These are phyloP conservation scores for Nicotiana attenuata DNA, from an alignment of 257 asterid genomes.

Conservation along the genomic window DNA sequence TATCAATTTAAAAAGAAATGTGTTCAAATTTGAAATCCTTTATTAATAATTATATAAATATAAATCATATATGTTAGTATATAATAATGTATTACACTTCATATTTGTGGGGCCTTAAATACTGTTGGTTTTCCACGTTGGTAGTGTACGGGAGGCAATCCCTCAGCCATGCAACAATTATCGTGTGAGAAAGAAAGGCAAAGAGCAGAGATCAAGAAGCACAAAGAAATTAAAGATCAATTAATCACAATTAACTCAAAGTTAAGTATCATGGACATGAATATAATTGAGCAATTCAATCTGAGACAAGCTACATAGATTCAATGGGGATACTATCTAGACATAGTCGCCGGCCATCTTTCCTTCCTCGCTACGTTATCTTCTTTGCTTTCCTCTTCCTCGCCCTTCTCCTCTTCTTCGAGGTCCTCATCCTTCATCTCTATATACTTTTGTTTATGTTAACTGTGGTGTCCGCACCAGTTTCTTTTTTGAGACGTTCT, in stretches of 20 bases:
- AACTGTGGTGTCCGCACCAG: no score
- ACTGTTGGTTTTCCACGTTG: no score
- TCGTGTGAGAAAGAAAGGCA: neutral
- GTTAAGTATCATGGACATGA: neutral
- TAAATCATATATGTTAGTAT: no score
- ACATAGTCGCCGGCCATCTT: conserved; percentile 15
- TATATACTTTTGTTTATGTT: neutral
- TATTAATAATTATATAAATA: no score
- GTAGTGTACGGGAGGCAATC: no score
- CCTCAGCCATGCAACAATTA: no score
- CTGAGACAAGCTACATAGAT: neutral
- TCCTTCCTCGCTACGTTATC: conserved; percentile 36
- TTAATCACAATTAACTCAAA: neutral
- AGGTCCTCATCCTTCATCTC: conserved; percentile 19
- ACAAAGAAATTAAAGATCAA: neutral
- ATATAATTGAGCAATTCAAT: neutral
- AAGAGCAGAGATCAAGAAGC: neutral
- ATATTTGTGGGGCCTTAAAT: no score
- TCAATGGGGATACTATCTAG: conserved; percentile 31
- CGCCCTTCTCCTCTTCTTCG: conserved; percentile 32
- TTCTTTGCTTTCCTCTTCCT: conserved; percentile 28
- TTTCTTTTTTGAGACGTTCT: no score
- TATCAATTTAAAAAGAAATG: no score
- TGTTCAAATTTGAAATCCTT: no score
- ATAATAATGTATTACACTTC: no score